Percentiles rank a stretch among this genome's conserved stretches.
Conservation (phyloP, 306 rosid species). For the Cicer cuneatum region DNA sequence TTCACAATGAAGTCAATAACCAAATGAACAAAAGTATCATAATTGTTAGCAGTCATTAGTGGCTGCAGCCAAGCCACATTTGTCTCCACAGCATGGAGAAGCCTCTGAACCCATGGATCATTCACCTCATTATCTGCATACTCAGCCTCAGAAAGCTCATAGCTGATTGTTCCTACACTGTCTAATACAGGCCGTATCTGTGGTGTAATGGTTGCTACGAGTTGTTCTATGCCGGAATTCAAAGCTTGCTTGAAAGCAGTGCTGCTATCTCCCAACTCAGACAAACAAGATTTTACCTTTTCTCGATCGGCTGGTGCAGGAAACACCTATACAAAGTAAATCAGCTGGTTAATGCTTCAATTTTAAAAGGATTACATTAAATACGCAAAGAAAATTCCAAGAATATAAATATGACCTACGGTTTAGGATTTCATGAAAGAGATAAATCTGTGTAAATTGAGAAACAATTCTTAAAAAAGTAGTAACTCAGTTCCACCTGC, state of each 20-base stretch:
- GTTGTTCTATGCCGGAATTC: conserved; percentile 81
- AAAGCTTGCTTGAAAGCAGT: conserved; percentile 88
- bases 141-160: conserved; percentile 88
- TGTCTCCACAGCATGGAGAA: conserved; percentile 89
- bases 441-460: not conserved
- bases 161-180: conserved; percentile 81
- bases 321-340: conserved; percentile 63
- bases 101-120: conserved; percentile 98
- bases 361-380: conserved; percentile 13
- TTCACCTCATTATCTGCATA: conserved; percentile 95
- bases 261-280: conserved; percentile 87
- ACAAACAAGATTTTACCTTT: conserved; percentile 88
- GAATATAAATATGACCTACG: not conserved
- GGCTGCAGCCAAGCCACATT: conserved; percentile 89
- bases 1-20: conserved; percentile 85
- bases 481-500: not conserved
- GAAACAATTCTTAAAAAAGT: not conserved
- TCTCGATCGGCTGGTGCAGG: conserved; percentile 85
- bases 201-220: conserved; percentile 79
- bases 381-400: not conserved
- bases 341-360: conserved; percentile 26
- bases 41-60: conserved; percentile 87
- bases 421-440: conserved; percentile 1
- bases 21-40: conserved; percentile 81
- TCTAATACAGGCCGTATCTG: conserved; percentile 83